Evolutionary conservation across 2,329 filamentous ascomycete species (phyloP).

Genomic region (Beauveria australis): DNA sequence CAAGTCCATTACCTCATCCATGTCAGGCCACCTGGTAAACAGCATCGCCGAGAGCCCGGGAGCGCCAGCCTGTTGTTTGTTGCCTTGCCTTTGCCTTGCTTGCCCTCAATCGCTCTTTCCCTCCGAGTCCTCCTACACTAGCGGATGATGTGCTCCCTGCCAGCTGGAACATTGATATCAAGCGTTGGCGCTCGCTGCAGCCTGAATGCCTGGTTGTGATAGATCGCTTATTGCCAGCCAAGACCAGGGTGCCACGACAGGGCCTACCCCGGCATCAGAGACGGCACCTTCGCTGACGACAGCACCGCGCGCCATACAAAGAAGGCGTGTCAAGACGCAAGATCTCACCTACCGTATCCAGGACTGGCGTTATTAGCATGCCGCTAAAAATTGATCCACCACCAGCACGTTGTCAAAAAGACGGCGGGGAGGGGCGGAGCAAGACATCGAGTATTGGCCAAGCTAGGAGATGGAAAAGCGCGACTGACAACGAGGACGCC

Average conservation of each 20-base stretch:
- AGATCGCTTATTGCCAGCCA: constrained; percentile 8
- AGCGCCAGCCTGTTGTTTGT: not conserved
- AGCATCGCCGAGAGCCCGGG: not conserved
- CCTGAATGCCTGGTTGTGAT: constrained; percentile 4
- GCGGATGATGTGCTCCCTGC: constrained; percentile 4
- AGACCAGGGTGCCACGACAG: not conserved
- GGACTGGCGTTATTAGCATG: not conserved
- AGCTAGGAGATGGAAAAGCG: not conserved
- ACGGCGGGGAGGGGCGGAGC: not conserved
- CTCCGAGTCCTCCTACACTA: not conserved
- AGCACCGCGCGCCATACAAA: not conserved
- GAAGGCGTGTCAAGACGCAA: not conserved
- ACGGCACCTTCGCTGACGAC: not conserved
- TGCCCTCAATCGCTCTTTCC: not conserved
- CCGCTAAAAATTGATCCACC: not conserved
- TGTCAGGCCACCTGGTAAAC: not conserved
- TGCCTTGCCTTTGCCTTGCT: not conserved
- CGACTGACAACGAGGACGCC: not conserved
- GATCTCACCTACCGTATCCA: not conserved
- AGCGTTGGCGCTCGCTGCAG: not conserved
- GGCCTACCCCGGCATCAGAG: not conserved
- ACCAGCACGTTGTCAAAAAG: not conserved
- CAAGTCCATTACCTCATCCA: constrained; percentile 11
- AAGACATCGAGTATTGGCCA: not conserved
- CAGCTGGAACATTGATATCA: not conserved